Percentiles rank a stretch among this genome's conserved stretches.
phyloP scores from a whole-genome alignment of 257 asterid species.

The Ajuga chamaepitys region DNA sequence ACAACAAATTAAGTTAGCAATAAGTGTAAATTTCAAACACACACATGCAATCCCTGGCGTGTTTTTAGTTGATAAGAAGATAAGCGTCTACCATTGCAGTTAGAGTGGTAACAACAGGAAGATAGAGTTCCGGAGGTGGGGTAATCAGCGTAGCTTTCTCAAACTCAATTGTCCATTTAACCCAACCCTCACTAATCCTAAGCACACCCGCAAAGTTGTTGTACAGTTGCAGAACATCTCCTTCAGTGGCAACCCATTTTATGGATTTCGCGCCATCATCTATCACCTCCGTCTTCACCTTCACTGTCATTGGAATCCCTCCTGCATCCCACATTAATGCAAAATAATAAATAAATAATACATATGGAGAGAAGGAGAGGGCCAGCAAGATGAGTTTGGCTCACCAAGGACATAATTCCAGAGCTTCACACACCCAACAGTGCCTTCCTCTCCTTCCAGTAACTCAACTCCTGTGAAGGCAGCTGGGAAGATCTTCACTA shows the following conservation, averaged over 20 bases:
- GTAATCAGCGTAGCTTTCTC: conserved; percentile 11
- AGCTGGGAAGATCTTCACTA: conserved; percentile 19
- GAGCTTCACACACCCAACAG: conserved; percentile 19
- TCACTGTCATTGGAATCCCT: background rate
- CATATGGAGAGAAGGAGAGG: background rate
- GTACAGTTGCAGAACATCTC: conserved; percentile 20
- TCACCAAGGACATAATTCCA: conserved; percentile 30
- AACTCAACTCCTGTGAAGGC: conserved; percentile 11
- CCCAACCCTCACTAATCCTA: conserved; percentile 15
- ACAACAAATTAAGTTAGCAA: too few species aligned
- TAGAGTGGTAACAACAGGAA: background rate
- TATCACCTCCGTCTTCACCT: conserved; percentile 9
- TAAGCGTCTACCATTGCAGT: conserved; percentile 14
- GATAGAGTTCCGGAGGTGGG: conserved; percentile 20
- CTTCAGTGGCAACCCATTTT: conserved; percentile 5
- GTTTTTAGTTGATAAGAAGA: conserved; percentile 13
- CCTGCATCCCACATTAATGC: too few species aligned
- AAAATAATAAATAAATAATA: background rate
- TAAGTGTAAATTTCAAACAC: too few species aligned
- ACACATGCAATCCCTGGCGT: too few species aligned
- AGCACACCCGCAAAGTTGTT: conserved; percentile 13
- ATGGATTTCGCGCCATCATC: conserved; percentile 17
- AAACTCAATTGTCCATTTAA: conserved; percentile 14
- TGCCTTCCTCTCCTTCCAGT: conserved; percentile 28
- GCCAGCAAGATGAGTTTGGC: background rate